phyloP scores from a whole-genome alignment of 1,139 yeast species.

The Saccharomyces uvarum region DNA sequence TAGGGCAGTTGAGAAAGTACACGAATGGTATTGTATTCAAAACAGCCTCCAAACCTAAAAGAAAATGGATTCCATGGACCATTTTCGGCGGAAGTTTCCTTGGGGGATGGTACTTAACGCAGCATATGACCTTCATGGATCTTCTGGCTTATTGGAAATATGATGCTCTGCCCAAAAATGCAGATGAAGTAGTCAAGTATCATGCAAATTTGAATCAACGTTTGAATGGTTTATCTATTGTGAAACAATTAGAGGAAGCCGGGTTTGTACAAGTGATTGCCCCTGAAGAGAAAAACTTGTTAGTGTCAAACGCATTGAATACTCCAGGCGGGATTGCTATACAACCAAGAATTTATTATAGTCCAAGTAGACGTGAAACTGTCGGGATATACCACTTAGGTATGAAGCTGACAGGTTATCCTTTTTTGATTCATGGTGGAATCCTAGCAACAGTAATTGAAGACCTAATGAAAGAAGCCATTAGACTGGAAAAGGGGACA shows the following conservation, averaged over 20 bases:
- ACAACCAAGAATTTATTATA: slow-evolving; percentile 63
- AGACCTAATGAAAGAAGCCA: slow-evolving; percentile 48
- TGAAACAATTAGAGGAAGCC: slow-evolving; percentile 27
- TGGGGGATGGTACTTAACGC: slow-evolving; percentile 28
- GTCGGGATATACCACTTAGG: slow-evolving; percentile 73
- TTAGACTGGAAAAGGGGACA: slow-evolving; percentile 26
- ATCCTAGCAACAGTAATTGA: slow-evolving; percentile 74
- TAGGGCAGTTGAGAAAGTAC: background rate
- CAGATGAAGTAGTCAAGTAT: slow-evolving; percentile 30
- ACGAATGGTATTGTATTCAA: background rate
- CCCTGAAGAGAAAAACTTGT: slow-evolving; percentile 26
- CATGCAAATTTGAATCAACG: slow-evolving; percentile 37
- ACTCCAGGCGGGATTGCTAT: slow-evolving; percentile 74
- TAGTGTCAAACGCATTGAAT: slow-evolving; percentile 36
- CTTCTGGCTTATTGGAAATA: slow-evolving; percentile 30
- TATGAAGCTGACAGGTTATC: slow-evolving; percentile 74
- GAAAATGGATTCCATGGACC: slow-evolving; percentile 20
- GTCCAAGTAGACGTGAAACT: slow-evolving; percentile 48
- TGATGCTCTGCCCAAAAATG: slow-evolving; percentile 25
- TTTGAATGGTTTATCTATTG: slow-evolving; percentile 44
- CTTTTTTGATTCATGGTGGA: slow-evolving; percentile 86
- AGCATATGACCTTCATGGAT: slow-evolving; percentile 31
- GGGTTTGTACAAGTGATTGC: slow-evolving; percentile 34
- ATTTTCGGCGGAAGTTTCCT: slow-evolving; percentile 28
- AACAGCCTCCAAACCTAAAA: slow-evolving; percentile 5